A percentile compares a stretch with the other conserved stretches of the same genome.
Conservation (phyloP, 805 yeast genomes). For the Metschnikowia henanensis region DNA sequence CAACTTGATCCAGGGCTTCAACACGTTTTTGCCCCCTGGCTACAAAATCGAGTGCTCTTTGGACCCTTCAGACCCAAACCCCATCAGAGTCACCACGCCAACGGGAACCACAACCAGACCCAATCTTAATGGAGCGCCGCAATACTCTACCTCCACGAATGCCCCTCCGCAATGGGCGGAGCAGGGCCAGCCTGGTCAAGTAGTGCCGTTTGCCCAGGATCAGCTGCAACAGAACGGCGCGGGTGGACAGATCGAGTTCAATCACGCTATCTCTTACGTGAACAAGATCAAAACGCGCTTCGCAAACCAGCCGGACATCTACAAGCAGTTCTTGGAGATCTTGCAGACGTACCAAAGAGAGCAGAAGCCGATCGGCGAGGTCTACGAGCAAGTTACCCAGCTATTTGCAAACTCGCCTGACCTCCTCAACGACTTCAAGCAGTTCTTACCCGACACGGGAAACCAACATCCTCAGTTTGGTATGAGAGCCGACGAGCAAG, state of each 20-base stretch:
- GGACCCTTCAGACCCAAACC: constrained; percentile 88
- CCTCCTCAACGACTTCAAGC: constrained; percentile 89
- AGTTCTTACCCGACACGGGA: constrained; percentile 87
- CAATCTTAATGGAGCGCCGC: constrained; percentile 35
- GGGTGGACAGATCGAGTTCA: constrained; percentile 85
- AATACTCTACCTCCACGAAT: constrained; percentile 2
- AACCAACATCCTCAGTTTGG: constrained; percentile 32
- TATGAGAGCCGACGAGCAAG: constrained; percentile 22
- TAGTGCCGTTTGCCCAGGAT: constrained; percentile 4
- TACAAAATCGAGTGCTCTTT: constrained; percentile 88
- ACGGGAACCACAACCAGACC: constrained; percentile 76
- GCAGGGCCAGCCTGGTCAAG: constrained; percentile 5
- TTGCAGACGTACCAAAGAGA: constrained; percentile 96
- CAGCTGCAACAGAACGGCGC: constrained; percentile 15
- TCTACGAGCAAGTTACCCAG: constrained; percentile 87
- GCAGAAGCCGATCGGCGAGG: constrained; percentile 93
- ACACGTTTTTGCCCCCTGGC: constrained; percentile 96
- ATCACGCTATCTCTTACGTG: constrained; percentile 95
- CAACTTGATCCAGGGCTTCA: constrained; percentile 91
- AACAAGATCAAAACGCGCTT: constrained; percentile 94
- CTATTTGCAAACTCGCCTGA: constrained; percentile 94
- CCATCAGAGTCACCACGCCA: constrained; percentile 94
- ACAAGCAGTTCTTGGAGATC: constrained; percentile 91
- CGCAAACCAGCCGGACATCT: constrained; percentile 91
- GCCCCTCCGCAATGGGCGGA: constrained; percentile 12